These are phyloP conservation scores for Mycena sanguinolenta DNA, from an alignment of 768 basidiomycete species.

Conservation along the genomic window DNA sequence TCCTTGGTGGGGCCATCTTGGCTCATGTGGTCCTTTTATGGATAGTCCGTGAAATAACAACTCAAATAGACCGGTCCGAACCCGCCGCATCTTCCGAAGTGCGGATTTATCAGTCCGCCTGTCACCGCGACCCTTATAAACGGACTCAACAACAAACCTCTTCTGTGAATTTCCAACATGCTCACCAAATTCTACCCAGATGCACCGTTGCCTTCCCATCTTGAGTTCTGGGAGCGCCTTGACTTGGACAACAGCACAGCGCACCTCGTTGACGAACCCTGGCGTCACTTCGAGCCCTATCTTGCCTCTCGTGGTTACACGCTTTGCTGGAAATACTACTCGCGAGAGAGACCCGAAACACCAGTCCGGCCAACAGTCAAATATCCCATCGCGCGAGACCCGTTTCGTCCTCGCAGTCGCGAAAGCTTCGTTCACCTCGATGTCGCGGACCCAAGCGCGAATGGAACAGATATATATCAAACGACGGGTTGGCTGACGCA, in stretches of 20 bases:
- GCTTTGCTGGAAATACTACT: constrained; percentile 37
- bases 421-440: constrained; percentile 27
- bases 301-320: constrained; percentile 33
- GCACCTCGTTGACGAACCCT: constrained; percentile 34
- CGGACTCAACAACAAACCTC: neutral
- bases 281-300: constrained; percentile 34
- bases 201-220: constrained; percentile 29
- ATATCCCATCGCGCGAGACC: constrained; percentile 21
- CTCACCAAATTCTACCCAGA: constrained; percentile 25
- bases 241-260: constrained; percentile 28
- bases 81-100: neutral
- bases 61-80: constrained; percentile 1
- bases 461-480: constrained; percentile 22
- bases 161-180: neutral
- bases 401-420: constrained; percentile 20
- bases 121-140: neutral
- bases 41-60: neutral
- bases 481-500: constrained; percentile 37
- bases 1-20: neutral
- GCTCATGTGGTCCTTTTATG: constrained; percentile 7
- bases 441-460: constrained; percentile 6
- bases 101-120: constrained; percentile 7
- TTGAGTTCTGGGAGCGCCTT: constrained; percentile 34
- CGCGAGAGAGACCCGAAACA: constrained; percentile 28
- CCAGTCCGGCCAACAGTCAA: constrained; percentile 14